Evolutionary conservation across 139 green algal species (phyloP), one percentile per base, ranked within the genome.

Genomic region (Haematococcus sp.): DNA sequence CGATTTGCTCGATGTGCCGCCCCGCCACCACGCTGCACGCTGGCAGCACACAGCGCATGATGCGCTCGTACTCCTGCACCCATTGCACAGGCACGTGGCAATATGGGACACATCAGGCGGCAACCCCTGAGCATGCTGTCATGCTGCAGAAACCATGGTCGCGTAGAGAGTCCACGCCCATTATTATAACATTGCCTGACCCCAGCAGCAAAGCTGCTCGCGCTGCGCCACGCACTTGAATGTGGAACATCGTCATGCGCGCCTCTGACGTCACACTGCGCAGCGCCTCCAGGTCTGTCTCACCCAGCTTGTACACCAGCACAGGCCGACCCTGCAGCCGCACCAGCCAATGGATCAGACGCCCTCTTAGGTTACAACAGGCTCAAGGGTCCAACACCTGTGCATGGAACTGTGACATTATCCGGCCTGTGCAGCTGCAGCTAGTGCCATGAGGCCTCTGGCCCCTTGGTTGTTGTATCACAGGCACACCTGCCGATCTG

Each of bases 61-160:
- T 90, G 27, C 89, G 89, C 81, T 97, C 93, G 68, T 97, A 95
- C 79, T 96, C 90, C 77, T 91, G 81, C 22, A 11, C n/a, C n/a
- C n/a, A 11, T 49, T 49, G 7, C 7, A 49, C 40, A 49, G n/a
- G n/a, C n/a, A n/a, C n/a, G n/a, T n/a, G n/a, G n/a, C n/a, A n/a
- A n/a, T n/a, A n/a, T n/a, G n/a, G n/a, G n/a, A n/a, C n/a, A n/a
- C n/a, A n/a, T n/a, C n/a, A n/a, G n/a, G n/a, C n/a, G n/a, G n/a
- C n/a, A n/a, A n/a, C n/a, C n/a, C n/a, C n/a, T n/a, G n/a, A n/a
- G n/a, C n/a, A n/a, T n/a, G n/a, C n/a, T n/a, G n/a, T n/a, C n/a
- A n/a, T n/a, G n/a, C n/a, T n/a, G n/a, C n/a, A n/a, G n/a, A n/a
- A 28, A 23, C 16, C 13, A 9, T 9, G 27, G 54, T 61, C 22